Evolutionary conservation across 2,329 filamentous ascomycete species (phyloP), one percentile per base, ranked within the genome.

Genomic region (Colletotrichum sp.): DNA sequence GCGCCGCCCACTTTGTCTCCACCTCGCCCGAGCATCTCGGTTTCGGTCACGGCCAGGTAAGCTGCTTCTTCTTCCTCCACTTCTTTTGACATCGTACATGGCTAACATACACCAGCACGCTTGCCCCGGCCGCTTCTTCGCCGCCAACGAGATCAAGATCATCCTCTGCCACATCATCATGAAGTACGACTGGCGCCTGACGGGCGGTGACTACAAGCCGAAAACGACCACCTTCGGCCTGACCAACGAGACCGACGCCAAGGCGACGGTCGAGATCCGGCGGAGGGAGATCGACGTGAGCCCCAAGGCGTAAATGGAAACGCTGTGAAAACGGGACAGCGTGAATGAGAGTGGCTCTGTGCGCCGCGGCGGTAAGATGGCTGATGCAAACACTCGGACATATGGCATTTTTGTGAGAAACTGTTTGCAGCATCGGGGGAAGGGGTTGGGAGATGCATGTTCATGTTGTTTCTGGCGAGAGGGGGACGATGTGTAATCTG

Each of bases 101-200:
- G 44, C 44, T 52, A 52, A 52, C n/a, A 8, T 13, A 4, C n/a
- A 8, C 15, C n/a, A 78, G 26, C 83, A 85, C 71, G 82, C 85
- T 3, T 86, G 85, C 72, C 85, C 85, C 1, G 85, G 85, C 1
- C 77, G 85, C 7, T 86, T 85, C 77, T 85, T 85, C 79, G 84
- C 84, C 3, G 80, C 79, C 18, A 82, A 83, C 71, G 82, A 85
- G 78, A 80, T 86, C 26, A 85, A 86, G 80, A 78, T 85, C 24
- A 48, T 81, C n/a, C 68, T 85, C 26, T 78, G 80, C 71, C 80
- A 82, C 63, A 32, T 85, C 4, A 59, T 85, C 44, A 75, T 80
- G 71, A 82, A 81, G 72, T 85, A 83, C 77, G 84, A 85, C 64
- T 79, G 77, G 74, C 48, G 74, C 16, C 30, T 76, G 59, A 71